These are phyloP conservation scores for Talaromyces sp. DNA, from an alignment of 2,329 filamentous ascomycete genomes.

Conservation along the genomic window DNA sequence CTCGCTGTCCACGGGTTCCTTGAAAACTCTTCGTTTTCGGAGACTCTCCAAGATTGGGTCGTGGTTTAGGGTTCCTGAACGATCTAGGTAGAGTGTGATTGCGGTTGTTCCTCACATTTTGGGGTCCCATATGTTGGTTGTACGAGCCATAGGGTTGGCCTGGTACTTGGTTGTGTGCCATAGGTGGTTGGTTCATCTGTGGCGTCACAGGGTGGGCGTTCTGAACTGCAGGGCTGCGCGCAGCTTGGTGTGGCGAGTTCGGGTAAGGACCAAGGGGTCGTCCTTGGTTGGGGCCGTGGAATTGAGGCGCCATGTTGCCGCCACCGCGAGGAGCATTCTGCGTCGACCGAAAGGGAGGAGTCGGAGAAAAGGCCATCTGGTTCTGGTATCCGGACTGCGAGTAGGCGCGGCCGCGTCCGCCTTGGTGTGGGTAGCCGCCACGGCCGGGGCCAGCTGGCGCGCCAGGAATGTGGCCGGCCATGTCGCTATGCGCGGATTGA, in stretches of 20 bases:
- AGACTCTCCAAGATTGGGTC: constrained; percentile 1
- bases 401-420: constrained; percentile 56
- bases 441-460: constrained; percentile 50
- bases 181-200: constrained; percentile 67
- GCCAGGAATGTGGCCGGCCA: constrained; percentile 54
- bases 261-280: constrained; percentile 47
- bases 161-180: constrained; percentile 59
- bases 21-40: constrained; percentile 29
- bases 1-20: constrained; percentile 17
- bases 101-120: constrained; percentile 54
- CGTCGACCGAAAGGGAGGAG: constrained; percentile 48
- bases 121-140: constrained; percentile 52
- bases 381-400: constrained; percentile 49
- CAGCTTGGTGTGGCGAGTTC: constrained; percentile 63
- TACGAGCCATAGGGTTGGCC: constrained; percentile 57
- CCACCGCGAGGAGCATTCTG: constrained; percentile 49
- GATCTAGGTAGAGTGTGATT: constrained; percentile 25
- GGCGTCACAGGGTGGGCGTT: constrained; percentile 65
- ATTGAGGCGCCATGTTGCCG: constrained; percentile 50
- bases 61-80: constrained; percentile 22
- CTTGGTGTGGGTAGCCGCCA: constrained; percentile 49
- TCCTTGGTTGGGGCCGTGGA: constrained; percentile 42
- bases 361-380: constrained; percentile 52
- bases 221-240: constrained; percentile 62
- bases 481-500: constrained; percentile 73